These are phyloP conservation scores for Arachis stenosperma DNA, from an alignment of 306 rosid species.

Conservation along the genomic window DNA sequence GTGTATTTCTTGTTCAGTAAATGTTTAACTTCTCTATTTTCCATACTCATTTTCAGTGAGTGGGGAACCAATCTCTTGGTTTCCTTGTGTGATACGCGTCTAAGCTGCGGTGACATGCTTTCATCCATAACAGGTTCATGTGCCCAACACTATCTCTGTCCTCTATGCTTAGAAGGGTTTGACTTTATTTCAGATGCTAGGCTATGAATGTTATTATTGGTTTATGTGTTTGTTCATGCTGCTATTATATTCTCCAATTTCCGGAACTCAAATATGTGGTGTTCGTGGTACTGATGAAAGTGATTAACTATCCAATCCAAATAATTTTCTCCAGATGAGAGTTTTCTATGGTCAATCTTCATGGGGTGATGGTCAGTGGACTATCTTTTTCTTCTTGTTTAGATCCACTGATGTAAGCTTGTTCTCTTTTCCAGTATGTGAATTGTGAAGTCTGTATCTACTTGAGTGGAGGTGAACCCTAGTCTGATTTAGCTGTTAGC, in stretches of 20 bases:
- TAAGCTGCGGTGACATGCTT: constrained; percentile 77
- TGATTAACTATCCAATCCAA: constrained; percentile 19
- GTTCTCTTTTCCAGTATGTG: constrained; percentile 2
- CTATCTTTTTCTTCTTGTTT: constrained; percentile 29
- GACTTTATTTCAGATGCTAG: constrained; percentile 27
- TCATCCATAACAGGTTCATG: constrained; percentile 79
- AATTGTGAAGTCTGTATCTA: constrained; percentile 5
- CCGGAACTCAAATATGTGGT: constrained; percentile 24
- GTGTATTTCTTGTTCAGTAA: constrained; percentile 28
- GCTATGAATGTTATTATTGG: background rate
- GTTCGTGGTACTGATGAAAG: constrained; percentile 1
- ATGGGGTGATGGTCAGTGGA: background rate
- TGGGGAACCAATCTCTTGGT: constrained; percentile 79
- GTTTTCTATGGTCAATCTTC: constrained; percentile 6
- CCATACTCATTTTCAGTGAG: constrained; percentile 55
- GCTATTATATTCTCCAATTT: background rate
- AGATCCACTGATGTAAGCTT: background rate
- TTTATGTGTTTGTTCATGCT: constrained; percentile 24
- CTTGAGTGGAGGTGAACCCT: background rate
- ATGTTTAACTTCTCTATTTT: constrained; percentile 27
- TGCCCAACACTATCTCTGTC: constrained; percentile 17
- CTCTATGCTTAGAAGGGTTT: constrained; percentile 13
- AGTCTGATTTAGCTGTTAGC: background rate
- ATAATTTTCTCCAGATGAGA: constrained; percentile 4
- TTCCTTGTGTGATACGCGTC: constrained; percentile 68